Evolutionary conservation across 2,329 filamentous ascomycete genomes (phyloP).

Genomic region (Hypoxylon sp.): DNA sequence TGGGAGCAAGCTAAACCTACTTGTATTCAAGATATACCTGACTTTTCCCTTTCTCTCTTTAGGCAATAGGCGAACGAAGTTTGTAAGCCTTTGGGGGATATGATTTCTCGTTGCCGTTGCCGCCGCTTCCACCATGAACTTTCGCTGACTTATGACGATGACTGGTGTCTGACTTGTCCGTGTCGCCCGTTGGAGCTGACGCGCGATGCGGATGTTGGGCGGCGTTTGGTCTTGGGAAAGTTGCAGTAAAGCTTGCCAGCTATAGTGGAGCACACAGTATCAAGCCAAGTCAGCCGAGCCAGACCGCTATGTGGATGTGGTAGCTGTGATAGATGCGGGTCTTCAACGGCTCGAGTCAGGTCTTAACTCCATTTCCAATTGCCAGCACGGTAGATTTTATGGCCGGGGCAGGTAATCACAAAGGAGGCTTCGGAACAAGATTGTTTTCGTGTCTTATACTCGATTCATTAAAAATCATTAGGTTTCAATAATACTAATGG

Average conservation of each 20-base stretch:
- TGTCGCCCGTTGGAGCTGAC: neutral
- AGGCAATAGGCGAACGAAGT: neutral
- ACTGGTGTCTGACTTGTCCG: conserved; percentile 1
- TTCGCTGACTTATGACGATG: neutral
- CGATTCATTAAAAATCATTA: conserved; percentile 31
- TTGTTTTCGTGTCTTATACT: conserved; percentile 21
- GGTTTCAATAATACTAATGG: conserved; percentile 24
- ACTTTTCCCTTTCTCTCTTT: neutral
- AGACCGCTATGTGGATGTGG: neutral
- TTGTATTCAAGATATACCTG: neutral
- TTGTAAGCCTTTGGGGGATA: neutral
- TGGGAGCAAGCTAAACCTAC: neutral
- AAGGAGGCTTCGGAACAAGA: conserved; percentile 24
- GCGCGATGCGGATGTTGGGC: neutral
- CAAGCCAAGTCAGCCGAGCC: neutral
- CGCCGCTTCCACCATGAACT: neutral
- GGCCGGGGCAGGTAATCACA: conserved; percentile 23
- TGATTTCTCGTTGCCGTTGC: neutral
- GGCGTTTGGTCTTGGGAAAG: neutral
- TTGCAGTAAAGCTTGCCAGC: conserved; percentile 4
- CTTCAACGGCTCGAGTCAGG: conserved; percentile 31
- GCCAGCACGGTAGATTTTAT: conserved; percentile 9
- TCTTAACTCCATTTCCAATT: conserved; percentile 25
- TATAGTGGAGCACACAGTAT: conserved; percentile 1
- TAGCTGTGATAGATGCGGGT: conserved; percentile 18